These are phyloP conservation scores for Microbotryum saponariae DNA, from an alignment of 1,284 basidiomycete genomes.

Conservation along the genomic window DNA sequence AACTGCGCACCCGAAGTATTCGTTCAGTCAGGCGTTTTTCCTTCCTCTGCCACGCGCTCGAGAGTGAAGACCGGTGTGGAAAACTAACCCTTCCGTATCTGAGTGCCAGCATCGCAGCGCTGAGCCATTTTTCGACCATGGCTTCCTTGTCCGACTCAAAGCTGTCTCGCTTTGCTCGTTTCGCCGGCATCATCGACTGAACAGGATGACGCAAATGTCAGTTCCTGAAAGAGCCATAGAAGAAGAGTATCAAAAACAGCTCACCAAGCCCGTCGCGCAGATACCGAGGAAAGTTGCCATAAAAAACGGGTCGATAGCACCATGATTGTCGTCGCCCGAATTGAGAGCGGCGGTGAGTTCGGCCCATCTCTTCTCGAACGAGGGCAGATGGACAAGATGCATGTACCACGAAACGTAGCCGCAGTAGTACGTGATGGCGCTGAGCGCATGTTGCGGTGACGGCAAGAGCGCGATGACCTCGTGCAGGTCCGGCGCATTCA, in stretches of 20 bases:
- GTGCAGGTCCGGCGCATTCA: conserved; percentile 12
- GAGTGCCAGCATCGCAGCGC: conserved; percentile 27
- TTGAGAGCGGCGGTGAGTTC: conserved; percentile 11
- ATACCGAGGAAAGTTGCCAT: conserved; percentile 24
- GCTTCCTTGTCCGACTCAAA: conserved; percentile 17
- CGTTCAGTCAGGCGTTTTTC: background rate
- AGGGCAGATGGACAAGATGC: conserved; percentile 16
- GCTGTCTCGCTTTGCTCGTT: conserved; percentile 18
- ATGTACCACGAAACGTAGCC: conserved; percentile 17
- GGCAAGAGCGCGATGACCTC: conserved; percentile 25
- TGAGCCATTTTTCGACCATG: conserved; percentile 26
- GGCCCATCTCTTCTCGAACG: conserved; percentile 18
- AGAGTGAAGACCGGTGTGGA: background rate
- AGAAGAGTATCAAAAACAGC: background rate
- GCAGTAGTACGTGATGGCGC: conserved; percentile 13
- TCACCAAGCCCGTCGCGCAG: conserved; percentile 18
- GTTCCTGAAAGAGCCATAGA: background rate
- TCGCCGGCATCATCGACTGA: conserved; percentile 26
- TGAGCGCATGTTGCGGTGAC: conserved; percentile 7
- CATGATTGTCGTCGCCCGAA: conserved; percentile 10
- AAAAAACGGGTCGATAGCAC: conserved; percentile 27
- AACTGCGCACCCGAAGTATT: conserved; percentile 1
- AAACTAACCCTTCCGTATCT: conserved; percentile 16
- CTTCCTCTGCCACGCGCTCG: background rate
- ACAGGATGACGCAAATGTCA: background rate